Evolutionary conservation across 2,329 filamentous ascomycete genomes (phyloP), one percentile per base, ranked within the genome.

Genomic region (Penicillium sp.): DNA sequence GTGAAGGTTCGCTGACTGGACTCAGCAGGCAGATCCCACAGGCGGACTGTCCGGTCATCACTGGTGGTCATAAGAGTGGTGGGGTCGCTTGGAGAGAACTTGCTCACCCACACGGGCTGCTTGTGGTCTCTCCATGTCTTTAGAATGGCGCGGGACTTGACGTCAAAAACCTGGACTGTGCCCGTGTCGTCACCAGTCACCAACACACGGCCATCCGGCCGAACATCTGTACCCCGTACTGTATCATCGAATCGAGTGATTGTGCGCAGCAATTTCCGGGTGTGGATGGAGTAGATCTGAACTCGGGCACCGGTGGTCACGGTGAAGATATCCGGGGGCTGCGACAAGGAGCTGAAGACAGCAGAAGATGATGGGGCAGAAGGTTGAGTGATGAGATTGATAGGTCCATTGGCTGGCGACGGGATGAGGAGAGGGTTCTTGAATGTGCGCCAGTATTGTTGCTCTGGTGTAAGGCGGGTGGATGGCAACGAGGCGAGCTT

Each of bases 101-200:
- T 89, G 46, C 92, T 93, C 24, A 89, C 86, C 88, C 93, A 97
- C 24, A 96, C 91, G 14, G 95, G 91, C 81, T 96, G 93, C 78
- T 92, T 93, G 79, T 98, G 93, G 66, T 93, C 87, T 62, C 88
- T 87, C 93, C 95, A 99, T 51, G 93, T 97, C 80, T 95, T 93
- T 67, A 99, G 79, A 64, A 99, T 96, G 3, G 92, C 92, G 62
- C 95, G 85, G 56, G 92, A 93, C 71, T 84, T 87, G 51, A 96
- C 87, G 71, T 99, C 95, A 71, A 98, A 99, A 13, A 97, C 92
- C 76, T 99, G 96, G 65, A 99, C 90, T 60, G 89, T 87, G 56
- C 96, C 96, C 42, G 87, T 89, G 72, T 97, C 93, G 66, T 97
- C 93, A 68, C 93, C 93, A 31, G 93, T 92, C 35, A 96, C 89